A percentile compares a stretch with the other conserved stretches of the same genome.
Evolutionary conservation across 2,329 filamentous ascomycete genomes (phyloP).

Genomic region (Fusarium humuli): DNA sequence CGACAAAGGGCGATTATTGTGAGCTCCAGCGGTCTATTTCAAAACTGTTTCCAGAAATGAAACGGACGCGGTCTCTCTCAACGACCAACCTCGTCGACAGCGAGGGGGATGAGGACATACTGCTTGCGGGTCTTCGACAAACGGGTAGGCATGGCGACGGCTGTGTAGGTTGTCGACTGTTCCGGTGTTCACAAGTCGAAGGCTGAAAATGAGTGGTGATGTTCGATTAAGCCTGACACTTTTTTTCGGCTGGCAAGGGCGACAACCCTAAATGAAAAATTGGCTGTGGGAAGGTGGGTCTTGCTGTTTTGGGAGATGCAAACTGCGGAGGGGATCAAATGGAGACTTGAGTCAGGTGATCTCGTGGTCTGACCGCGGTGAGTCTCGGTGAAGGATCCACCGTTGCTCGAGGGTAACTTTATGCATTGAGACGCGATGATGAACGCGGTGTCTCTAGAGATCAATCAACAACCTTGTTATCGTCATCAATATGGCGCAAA

Average conservation of each 20-base stretch:
- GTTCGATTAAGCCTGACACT: constrained; percentile 52
- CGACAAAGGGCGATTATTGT: constrained; percentile 38
- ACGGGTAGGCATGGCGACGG: constrained; percentile 77
- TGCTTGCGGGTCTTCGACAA: constrained; percentile 82
- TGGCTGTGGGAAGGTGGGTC: constrained; percentile 26
- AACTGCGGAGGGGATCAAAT: not conserved
- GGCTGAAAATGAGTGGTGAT: constrained; percentile 53
- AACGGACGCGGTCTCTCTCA: constrained; percentile 32
- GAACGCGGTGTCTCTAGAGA: constrained; percentile 2
- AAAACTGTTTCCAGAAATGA: not conserved
- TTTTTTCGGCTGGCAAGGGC: constrained; percentile 55
- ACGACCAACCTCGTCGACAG: constrained; percentile 39
- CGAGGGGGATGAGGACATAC: constrained; percentile 62
- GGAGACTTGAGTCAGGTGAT: constrained; percentile 48
- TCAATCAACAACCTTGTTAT: not conserved
- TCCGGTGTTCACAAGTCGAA: constrained; percentile 53
- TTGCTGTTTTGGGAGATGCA: not conserved
- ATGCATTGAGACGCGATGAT: constrained; percentile 24
- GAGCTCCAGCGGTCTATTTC: constrained; percentile 33
- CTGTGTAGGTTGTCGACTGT: constrained; percentile 56
- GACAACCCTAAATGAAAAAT: constrained; percentile 54
- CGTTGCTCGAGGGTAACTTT: constrained; percentile 24
- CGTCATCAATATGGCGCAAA: constrained; percentile 35
- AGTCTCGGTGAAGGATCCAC: constrained; percentile 35
- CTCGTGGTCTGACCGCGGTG: constrained; percentile 39